These are phyloP conservation scores for Pichia cactophila DNA, from an alignment of 1,139 yeast species.

Conservation along the genomic window DNA sequence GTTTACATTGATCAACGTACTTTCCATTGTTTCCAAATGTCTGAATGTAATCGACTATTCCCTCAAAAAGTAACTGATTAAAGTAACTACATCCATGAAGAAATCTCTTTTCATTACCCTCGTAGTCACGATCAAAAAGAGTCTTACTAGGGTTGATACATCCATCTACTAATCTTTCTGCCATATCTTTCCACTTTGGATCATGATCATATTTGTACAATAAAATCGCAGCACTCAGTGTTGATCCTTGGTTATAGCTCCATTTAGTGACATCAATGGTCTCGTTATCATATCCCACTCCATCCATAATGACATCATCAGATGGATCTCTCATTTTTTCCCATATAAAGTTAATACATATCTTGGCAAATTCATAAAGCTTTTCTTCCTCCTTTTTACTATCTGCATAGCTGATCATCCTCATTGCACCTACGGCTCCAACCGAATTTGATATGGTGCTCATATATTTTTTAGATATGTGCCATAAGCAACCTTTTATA, in stretches of 20 bases:
- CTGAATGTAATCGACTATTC: constrained; percentile 57
- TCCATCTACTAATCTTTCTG: constrained; percentile 54
- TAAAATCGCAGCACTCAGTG: constrained; percentile 48
- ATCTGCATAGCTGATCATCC: constrained; percentile 36
- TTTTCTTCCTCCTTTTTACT: constrained; percentile 10
- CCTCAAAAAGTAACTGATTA: constrained; percentile 59
- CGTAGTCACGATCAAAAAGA: constrained; percentile 60
- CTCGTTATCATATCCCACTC: constrained; percentile 45
- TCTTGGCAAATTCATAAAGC: constrained; percentile 36
- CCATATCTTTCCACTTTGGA: constrained; percentile 46
- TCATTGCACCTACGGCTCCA: constrained; percentile 52
- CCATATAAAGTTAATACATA: constrained; percentile 33
- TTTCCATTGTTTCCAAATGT: constrained; percentile 43
- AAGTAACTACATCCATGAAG: constrained; percentile 63
- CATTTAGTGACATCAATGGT: constrained; percentile 47
- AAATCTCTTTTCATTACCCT: constrained; percentile 43
- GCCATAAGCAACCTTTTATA: constrained; percentile 58
- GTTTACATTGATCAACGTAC: constrained; percentile 31
- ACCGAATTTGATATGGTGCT: constrained; percentile 70
- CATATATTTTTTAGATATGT: constrained; percentile 49
- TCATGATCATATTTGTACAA: constrained; percentile 49
- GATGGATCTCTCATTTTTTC: constrained; percentile 43
- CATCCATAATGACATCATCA: constrained; percentile 58
- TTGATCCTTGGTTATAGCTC: constrained; percentile 67
- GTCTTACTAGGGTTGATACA: constrained; percentile 49